These are phyloP conservation scores for Paecilomyces formosus DNA, from an alignment of 2,329 filamentous ascomycete species.

Conservation along the genomic window DNA sequence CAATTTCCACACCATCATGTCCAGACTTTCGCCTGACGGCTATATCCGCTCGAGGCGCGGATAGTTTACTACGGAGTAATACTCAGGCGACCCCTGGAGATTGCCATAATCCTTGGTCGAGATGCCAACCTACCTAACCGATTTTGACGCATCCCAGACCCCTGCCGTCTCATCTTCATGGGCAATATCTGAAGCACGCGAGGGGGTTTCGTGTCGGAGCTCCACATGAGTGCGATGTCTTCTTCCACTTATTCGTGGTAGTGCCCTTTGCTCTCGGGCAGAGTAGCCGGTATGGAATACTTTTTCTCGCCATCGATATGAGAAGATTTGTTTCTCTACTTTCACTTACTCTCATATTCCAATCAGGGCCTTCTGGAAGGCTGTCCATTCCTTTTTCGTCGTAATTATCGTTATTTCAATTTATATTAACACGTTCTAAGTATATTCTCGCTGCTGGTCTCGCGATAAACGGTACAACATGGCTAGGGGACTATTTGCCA, in stretches of 20 bases:
- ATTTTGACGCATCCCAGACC: not conserved
- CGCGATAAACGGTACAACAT: conserved; percentile 12
- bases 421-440: not conserved
- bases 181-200: not conserved
- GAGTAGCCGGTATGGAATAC: conserved; percentile 7
- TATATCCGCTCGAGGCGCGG: not conserved
- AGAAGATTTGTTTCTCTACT: conserved; percentile 7
- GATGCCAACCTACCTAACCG: not conserved
- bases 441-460: conserved; percentile 1
- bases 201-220: not conserved
- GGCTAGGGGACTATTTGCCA: conserved; percentile 20
- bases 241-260: not conserved
- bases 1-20: not conserved
- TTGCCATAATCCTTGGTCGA: not conserved
- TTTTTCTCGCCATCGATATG: conserved; percentile 4
- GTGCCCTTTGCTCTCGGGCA: conserved; percentile 13
- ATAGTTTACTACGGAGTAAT: not conserved
- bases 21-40: not conserved
- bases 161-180: not conserved
- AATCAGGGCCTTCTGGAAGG: conserved; percentile 31
- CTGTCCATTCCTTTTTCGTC: conserved; percentile 25
- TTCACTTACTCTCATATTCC: conserved; percentile 4
- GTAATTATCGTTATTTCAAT: not conserved
- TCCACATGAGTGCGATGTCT: not conserved
- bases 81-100: not conserved